Evolutionary conservation across 2,329 filamentous ascomycete species (phyloP).

Genomic region (Coniochaeta pulveracea): DNA sequence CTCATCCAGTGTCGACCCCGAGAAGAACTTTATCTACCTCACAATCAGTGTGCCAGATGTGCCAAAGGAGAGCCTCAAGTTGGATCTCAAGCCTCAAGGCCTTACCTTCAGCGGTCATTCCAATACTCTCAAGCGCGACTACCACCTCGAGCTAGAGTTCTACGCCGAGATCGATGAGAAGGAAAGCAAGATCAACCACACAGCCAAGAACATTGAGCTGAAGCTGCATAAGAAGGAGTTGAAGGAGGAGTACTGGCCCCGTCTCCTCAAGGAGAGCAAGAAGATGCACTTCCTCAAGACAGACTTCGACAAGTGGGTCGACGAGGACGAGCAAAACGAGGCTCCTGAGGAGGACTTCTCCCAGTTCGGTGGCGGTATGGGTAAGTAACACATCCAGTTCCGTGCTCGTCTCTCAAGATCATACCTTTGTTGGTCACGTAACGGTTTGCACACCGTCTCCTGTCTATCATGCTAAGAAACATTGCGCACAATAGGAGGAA

Average conservation of each 20-base stretch:
- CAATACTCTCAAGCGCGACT: constrained; percentile 73
- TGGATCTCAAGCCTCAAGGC: constrained; percentile 68
- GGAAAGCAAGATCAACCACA: constrained; percentile 81
- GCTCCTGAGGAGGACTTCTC: constrained; percentile 69
- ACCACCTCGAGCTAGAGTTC: constrained; percentile 78
- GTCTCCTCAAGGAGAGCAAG: constrained; percentile 80
- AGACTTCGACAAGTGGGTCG: constrained; percentile 98
- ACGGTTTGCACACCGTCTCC: no score
- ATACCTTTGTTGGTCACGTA: no score
- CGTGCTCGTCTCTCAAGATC: constrained; percentile 4
- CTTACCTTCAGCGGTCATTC: constrained; percentile 78
- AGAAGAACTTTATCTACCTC: constrained; percentile 92
- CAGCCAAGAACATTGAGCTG: constrained; percentile 75
- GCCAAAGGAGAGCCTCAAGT: constrained; percentile 60
- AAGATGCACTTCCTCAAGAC: constrained; percentile 96
- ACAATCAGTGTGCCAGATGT: constrained; percentile 86
- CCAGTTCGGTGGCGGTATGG: constrained; percentile 49
- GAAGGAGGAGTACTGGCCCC: constrained; percentile 89
- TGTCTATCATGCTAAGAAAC: constrained; percentile 10
- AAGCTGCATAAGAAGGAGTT: constrained; percentile 96
- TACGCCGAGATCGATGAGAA: constrained; percentile 81
- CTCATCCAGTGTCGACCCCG: constrained; percentile 66
- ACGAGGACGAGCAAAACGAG: constrained; percentile 97
- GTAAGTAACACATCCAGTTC: constrained; percentile 25
- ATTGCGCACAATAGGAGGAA: constrained; percentile 29